These are phyloP conservation scores for Drechslerella coelobrocha DNA, from an alignment of 2,329 filamentous ascomycete species.

Conservation along the genomic window DNA sequence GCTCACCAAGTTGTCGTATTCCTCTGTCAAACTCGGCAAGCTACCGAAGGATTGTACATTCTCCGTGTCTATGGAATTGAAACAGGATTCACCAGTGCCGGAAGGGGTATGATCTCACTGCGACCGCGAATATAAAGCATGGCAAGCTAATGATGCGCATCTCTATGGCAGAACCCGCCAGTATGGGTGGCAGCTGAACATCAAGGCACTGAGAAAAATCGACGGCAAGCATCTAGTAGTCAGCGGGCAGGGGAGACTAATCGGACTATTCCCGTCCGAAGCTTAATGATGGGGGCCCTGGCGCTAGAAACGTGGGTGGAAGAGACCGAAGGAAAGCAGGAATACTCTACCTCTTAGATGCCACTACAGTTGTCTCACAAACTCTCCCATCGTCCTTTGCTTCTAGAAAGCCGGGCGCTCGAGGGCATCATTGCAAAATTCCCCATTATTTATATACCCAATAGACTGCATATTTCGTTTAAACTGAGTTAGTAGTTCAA, in stretches of 20 bases:
- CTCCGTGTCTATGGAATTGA: slow-evolving; percentile 76
- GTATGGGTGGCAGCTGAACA: slow-evolving; percentile 56
- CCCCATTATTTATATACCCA: slow-evolving; percentile 54
- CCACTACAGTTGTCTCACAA: slow-evolving; percentile 62
- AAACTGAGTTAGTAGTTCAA: slow-evolving; percentile 18
- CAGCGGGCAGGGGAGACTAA: slow-evolving; percentile 27
- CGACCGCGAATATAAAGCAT: not conserved
- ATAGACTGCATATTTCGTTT: slow-evolving; percentile 25
- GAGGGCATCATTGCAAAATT: no score
- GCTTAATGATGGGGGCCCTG: slow-evolving; percentile 34
- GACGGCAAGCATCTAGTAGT: not conserved
- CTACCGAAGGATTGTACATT: slow-evolving; percentile 74
- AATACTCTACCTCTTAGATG: slow-evolving; percentile 2
- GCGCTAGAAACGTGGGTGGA: slow-evolving; percentile 42
- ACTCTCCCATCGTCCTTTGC: no score
- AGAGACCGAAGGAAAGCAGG: slow-evolving; percentile 27
- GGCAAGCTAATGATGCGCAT: slow-evolving; percentile 3
- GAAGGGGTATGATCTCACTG: slow-evolving; percentile 68
- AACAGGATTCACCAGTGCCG: slow-evolving; percentile 66
- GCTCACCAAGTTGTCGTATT: slow-evolving; percentile 68
- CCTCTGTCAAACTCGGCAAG: slow-evolving; percentile 65
- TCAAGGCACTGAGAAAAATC: slow-evolving; percentile 30
- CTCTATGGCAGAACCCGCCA: slow-evolving; percentile 58
- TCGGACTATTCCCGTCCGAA: slow-evolving; percentile 20
- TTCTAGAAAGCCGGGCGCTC: no score